Conservation (phyloP, 1,284 basidiomycete species). For the Malassezia dermatis region DNA sequence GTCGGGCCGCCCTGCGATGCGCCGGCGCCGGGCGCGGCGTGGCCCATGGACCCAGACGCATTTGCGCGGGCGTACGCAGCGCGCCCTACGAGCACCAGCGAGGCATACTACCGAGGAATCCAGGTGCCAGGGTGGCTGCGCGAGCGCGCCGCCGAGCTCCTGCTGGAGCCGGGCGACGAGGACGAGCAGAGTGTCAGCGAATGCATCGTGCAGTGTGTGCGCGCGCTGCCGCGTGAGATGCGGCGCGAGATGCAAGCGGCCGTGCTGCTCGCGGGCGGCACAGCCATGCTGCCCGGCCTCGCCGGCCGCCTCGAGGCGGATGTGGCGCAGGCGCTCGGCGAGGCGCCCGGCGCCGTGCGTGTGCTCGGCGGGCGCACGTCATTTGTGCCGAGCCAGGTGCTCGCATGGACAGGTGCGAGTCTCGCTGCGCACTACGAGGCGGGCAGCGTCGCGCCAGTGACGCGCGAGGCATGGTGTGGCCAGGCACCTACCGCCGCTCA, state of each 20-base stretch:
- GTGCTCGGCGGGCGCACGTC: constrained; percentile 3
- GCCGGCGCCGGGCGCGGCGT: not conserved
- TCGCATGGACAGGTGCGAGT: constrained; percentile 17
- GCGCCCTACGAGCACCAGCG: not conserved
- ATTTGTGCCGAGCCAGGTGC: constrained; percentile 3
- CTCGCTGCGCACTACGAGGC: constrained; percentile 8
- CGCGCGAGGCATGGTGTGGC: constrained; percentile 8
- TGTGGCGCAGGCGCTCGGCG: constrained; percentile 56
- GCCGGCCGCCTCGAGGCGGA: constrained; percentile 71
- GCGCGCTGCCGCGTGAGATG: constrained; percentile 67
- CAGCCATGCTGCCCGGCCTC: constrained; percentile 80
- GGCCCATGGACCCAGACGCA: constrained; percentile 3
- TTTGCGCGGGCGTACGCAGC: not conserved
- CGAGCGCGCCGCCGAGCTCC: constrained; percentile 75
- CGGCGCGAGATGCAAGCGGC: constrained; percentile 67
- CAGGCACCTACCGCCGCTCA: not conserved
- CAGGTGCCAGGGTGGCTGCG: constrained; percentile 88
- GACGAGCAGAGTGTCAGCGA: constrained; percentile 60
- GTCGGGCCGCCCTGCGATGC: constrained; percentile 16
- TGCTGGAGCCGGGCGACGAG: constrained; percentile 79
- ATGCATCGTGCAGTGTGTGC: constrained; percentile 58
- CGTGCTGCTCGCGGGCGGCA: constrained; percentile 77
- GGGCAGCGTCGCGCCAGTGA: not conserved
- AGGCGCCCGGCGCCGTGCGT: not conserved
- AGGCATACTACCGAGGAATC: constrained; percentile 55